phyloP scores from a whole-genome alignment of 2,329 filamentous ascomycete species.

The Ilyonectria sp. region DNA sequence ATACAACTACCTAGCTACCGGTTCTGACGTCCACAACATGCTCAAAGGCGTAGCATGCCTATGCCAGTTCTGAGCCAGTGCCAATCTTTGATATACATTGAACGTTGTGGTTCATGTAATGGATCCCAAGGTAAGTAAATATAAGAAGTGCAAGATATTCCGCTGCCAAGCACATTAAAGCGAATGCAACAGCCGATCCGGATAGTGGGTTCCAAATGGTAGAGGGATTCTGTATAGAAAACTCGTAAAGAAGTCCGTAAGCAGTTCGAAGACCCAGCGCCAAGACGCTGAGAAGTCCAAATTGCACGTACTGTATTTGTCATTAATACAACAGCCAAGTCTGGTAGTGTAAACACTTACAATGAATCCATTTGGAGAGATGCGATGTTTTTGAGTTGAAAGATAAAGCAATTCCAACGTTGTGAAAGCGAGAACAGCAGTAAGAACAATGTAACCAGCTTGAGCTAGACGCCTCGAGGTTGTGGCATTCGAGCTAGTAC shows the following conservation, averaged over 20 bases:
- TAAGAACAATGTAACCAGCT: constrained; percentile 6
- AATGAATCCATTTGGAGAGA: constrained; percentile 2
- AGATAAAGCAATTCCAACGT: constrained; percentile 9
- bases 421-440: background rate
- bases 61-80: too few relatives aligned
- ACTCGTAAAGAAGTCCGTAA: constrained; percentile 18
- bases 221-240: background rate
- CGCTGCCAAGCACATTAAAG: constrained; percentile 15
- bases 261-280: constrained; percentile 2
- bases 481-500: background rate
- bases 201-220: constrained; percentile 16
- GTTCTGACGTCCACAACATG: too few relatives aligned
- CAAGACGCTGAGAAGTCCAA: constrained; percentile 7
- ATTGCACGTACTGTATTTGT: constrained; percentile 5
- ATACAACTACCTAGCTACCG: too few relatives aligned
- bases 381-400: background rate
- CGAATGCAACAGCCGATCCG: constrained; percentile 12
- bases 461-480: background rate
- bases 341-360: background rate
- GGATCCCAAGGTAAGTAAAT: constrained; percentile 12
- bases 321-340: background rate
- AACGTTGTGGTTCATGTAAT: background rate
- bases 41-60: too few relatives aligned
- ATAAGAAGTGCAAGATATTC: constrained; percentile 8
- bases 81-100: background rate